Evolutionary conservation across 352 stramenopile genomes (phyloP).

Genomic region (Peronospora farinosa): DNA sequence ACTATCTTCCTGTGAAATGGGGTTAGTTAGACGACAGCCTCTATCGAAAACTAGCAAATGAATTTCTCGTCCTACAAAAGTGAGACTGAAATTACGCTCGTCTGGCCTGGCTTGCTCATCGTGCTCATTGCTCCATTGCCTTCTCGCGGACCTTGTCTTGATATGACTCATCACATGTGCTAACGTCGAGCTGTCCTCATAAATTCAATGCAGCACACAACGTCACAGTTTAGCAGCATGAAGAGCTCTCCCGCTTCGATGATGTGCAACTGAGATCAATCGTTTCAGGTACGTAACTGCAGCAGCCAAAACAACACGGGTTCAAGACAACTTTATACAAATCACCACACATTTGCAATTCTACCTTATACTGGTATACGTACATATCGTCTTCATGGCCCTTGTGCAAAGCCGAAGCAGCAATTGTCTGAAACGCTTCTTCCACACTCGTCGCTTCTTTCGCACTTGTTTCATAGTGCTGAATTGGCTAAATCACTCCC

Average conservation of each 20-base stretch:
- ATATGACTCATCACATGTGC: conserved; percentile 5
- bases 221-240: conserved; percentile 53
- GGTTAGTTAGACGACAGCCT: conserved; percentile 5
- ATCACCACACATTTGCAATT: too few relatives aligned
- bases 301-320: conserved; percentile 5
- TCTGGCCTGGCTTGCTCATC: conserved; percentile 12
- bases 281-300: conserved; percentile 77
- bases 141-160: neutral
- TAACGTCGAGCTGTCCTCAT: conserved; percentile 2
- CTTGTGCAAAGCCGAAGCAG: conserved; percentile 84
- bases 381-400: conserved; percentile 52
- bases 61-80: conserved; percentile 16
- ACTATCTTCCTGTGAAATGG: neutral
- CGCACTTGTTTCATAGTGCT: conserved; percentile 97
- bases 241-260: conserved; percentile 59
- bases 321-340: neutral
- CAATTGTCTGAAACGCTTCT: conserved; percentile 92
- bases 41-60: conserved; percentile 15
- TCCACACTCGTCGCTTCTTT: conserved; percentile 97
- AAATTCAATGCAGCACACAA: conserved; percentile 5
- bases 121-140: conserved; percentile 1
- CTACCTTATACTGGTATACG: too few relatives aligned
- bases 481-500: conserved; percentile 65
- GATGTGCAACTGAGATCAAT: conserved; percentile 75
- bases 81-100: conserved; percentile 10